Evolutionary conservation across 1,139 yeast species (phyloP), one percentile per base, ranked within the genome.

Genomic region (Blastobotrys aristatus): DNA sequence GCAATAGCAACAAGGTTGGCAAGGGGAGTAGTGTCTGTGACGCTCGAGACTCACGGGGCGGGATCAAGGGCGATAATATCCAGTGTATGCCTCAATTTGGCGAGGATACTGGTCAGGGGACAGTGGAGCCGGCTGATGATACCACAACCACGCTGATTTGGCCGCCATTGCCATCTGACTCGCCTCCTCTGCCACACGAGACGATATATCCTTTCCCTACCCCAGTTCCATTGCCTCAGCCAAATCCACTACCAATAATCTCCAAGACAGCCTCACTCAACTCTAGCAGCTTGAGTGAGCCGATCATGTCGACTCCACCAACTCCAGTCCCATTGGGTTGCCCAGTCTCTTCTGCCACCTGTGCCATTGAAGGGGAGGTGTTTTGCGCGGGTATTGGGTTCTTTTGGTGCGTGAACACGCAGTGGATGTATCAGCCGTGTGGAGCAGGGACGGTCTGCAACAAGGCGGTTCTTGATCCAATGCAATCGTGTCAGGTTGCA

Each of bases 401-500:
- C 24, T 34, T 27, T n/a, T 20, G 26, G 33, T 42, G 45, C 18
- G 39, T 26, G 17, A 11, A 22, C n/a, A 18, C 24, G 10, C 14
- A 11, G n/a, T 42, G 45, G 45, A 5, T 18, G 11, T 26, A 24
- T n/a, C 33, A 17, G 16, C 45, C 33, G 3, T 42, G 45, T 27
- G 33, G 34, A 6, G 40, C 45, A 2, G 45, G 45, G 2, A 34
- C 40, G 4, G 40, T 42, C 26, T 42, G 45, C 21, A 42, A 37
- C 29, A 30, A n/a, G n/a, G 32, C n/a, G 8, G 16, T n/a, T 6
- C n/a, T n/a, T n/a, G 39, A 20, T 35, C 18, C 18, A 21, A 8
- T 13, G 3, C 21, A 21, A 14, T 20, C 36, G 11, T 34, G 38
- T 18, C 22, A 34, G 16, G n/a, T 34, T 18, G 3, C 2, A 3